These are phyloP conservation scores for Babesia ovis DNA, from an alignment of 169 alveolate species.

Conservation along the genomic window DNA sequence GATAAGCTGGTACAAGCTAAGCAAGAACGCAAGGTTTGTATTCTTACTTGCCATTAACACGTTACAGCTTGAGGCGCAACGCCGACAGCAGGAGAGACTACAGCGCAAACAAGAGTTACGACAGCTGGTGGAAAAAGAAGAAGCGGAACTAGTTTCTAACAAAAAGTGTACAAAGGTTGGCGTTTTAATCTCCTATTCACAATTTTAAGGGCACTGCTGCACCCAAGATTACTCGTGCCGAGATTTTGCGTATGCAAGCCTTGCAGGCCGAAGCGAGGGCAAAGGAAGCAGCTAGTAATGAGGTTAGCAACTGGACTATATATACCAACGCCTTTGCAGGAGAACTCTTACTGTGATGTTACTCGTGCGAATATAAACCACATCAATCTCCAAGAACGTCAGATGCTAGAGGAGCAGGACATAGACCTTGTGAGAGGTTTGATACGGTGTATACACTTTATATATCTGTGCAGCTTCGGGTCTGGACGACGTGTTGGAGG, in stretches of 20 bases:
- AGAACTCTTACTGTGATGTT: slow-evolving; percentile 22
- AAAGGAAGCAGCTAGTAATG: slow-evolving; percentile 45
- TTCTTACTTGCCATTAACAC: neutral
- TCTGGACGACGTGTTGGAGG: slow-evolving; percentile 59
- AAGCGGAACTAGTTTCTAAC: slow-evolving; percentile 55
- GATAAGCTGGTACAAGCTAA: slow-evolving; percentile 75
- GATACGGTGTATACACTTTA: neutral
- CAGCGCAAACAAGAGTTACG: slow-evolving; percentile 58
- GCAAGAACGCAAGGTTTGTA: slow-evolving; percentile 71
- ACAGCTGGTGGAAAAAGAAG: slow-evolving; percentile 61
- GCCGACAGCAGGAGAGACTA: slow-evolving; percentile 61
- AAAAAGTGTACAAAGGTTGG: slow-evolving; percentile 46
- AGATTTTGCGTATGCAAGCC: slow-evolving; percentile 43
- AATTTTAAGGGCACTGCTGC: slow-evolving; percentile 39
- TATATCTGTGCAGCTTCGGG: slow-evolving; percentile 57
- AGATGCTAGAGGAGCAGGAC: slow-evolving; percentile 43
- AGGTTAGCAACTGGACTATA: neutral
- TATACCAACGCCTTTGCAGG: neutral
- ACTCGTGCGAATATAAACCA: slow-evolving; percentile 50
- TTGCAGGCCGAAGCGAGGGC: slow-evolving; percentile 49
- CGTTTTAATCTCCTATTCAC: neutral
- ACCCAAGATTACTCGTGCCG: slow-evolving; percentile 65
- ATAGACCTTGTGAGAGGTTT: slow-evolving; percentile 59
- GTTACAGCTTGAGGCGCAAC: slow-evolving; percentile 57
- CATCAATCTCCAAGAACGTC: slow-evolving; percentile 41